Evolutionary conservation across 129 eudicot species (phyloP).

Genomic region (Scalesia atractyloides): DNA sequence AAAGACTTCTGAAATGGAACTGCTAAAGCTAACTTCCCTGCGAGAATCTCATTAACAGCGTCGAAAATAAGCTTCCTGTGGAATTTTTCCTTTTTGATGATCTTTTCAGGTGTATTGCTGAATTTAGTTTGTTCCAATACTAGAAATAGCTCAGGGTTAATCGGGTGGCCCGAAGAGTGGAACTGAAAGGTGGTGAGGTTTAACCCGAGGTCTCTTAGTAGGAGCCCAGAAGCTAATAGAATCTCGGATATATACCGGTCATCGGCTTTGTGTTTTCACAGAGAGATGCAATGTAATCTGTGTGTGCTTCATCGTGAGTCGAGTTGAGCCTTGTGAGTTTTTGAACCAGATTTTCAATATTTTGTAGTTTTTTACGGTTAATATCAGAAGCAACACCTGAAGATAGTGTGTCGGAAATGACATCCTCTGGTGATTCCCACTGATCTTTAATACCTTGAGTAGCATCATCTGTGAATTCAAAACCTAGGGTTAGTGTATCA

Average conservation of each 20-base stretch:
- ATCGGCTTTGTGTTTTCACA: constrained; percentile 83
- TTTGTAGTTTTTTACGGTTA: constrained; percentile 70
- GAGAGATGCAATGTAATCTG: constrained; percentile 88
- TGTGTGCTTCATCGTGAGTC: constrained; percentile 69
- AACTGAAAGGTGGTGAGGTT: constrained; percentile 63
- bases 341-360: constrained; percentile 70
- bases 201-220: constrained; percentile 80
- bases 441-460: constrained; percentile 30
- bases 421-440: constrained; percentile 38
- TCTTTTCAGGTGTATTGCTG: constrained; percentile 44
- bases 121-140: constrained; percentile 90
- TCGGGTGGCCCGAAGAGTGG: constrained; percentile 84
- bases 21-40: constrained; percentile 47
- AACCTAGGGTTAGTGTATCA: constrained; percentile 3
- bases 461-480: constrained; percentile 43
- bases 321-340: constrained; percentile 78
- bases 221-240: constrained; percentile 88
- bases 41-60: constrained; percentile 72
- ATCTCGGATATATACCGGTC: constrained; percentile 88
- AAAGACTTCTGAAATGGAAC: constrained; percentile 34
- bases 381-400: constrained; percentile 50
- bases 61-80: constrained; percentile 87
- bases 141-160: constrained; percentile 80
- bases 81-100: constrained; percentile 45
- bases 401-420: constrained; percentile 24